Evolutionary conservation across 2,329 filamentous ascomycete genomes (phyloP).

Genomic region (Hymenoscyphus salicellus): DNA sequence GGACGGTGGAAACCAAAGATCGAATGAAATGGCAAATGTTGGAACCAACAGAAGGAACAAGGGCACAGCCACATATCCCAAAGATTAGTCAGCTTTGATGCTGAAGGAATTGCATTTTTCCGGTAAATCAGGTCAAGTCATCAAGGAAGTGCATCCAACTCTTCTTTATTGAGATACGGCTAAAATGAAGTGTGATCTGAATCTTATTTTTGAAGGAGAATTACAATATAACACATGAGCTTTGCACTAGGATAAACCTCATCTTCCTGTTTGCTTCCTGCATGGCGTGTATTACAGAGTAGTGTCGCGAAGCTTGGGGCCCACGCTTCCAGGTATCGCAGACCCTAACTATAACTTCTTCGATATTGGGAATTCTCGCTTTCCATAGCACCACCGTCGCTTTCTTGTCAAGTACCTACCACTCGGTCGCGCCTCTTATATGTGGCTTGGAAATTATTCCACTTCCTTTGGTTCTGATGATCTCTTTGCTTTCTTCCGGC

Average conservation of each 20-base stretch:
- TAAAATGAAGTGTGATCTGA: not conserved
- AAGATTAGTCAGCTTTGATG: not conserved
- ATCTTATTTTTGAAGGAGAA: not conserved
- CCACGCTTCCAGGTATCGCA: not conserved
- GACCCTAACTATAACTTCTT: not conserved
- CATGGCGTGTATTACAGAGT: not conserved
- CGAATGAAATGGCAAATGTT: not conserved
- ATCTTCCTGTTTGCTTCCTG: not conserved
- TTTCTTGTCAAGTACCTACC: not conserved
- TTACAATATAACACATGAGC: not conserved
- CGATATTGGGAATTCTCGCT: not conserved
- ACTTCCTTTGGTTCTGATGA: not conserved
- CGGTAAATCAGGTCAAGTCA: not conserved
- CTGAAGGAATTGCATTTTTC: too few species aligned
- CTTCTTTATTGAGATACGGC: too few species aligned
- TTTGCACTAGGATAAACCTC: not conserved
- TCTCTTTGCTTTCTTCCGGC: not conserved
- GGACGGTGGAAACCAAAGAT: too few species aligned
- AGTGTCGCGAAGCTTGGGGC: not conserved
- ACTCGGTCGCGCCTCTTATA: not conserved
- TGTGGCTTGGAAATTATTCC: not conserved
- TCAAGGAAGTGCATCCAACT: too few species aligned
- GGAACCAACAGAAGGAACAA: not conserved
- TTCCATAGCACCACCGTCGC: not conserved
- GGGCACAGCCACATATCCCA: not conserved